A percentile compares a stretch with the other conserved stretches of the same genome.
These are phyloP conservation scores for Trichosphaerium sp. DNA, from an alignment of 78 protist genomes.

Conservation along the genomic window DNA sequence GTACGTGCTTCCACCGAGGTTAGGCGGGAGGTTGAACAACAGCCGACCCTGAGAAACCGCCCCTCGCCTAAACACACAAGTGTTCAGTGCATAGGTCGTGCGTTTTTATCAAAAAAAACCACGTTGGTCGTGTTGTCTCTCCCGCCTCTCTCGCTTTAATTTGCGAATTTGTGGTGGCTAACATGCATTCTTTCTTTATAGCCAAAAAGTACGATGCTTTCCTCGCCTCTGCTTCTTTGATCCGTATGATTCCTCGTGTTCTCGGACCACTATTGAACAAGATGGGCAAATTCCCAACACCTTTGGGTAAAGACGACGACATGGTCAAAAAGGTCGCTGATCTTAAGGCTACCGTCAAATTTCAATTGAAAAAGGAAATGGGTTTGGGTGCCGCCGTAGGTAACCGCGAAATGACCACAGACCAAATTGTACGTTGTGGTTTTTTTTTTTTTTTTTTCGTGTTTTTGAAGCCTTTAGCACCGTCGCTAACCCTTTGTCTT, in stretches of 20 bases:
- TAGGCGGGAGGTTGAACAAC: too few relatives aligned
- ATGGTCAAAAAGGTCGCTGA: constrained; percentile 83
- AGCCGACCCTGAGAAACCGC: too few relatives aligned
- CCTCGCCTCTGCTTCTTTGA: constrained; percentile 93
- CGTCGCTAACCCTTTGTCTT: neutral
- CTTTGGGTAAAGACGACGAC: constrained; percentile 70
- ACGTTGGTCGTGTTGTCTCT: constrained; percentile 14
- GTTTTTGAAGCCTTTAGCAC: neutral
- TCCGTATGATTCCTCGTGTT: constrained; percentile 91
- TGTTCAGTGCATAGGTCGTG: too few relatives aligned
- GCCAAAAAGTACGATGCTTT: constrained; percentile 94
- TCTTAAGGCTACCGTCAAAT: constrained; percentile 86
- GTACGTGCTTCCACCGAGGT: too few relatives aligned
- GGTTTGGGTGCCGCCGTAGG: constrained; percentile 97
- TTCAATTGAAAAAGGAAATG: constrained; percentile 97
- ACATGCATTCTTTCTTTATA: neutral
- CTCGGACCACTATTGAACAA: constrained; percentile 98
- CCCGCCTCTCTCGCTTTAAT: neutral
- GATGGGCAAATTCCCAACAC: constrained; percentile 99
- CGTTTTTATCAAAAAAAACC: too few relatives aligned
- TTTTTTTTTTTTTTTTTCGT: neutral
- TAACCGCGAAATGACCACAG: constrained; percentile 80
- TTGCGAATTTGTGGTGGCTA: neutral
- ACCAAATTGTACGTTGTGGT: constrained; percentile 40
- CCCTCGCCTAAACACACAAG: too few relatives aligned